A percentile compares a stretch with the other conserved stretches of the same genome.
These are phyloP conservation scores for Ascoidea tarda DNA, from an alignment of 805 yeast species.

Conservation along the genomic window DNA sequence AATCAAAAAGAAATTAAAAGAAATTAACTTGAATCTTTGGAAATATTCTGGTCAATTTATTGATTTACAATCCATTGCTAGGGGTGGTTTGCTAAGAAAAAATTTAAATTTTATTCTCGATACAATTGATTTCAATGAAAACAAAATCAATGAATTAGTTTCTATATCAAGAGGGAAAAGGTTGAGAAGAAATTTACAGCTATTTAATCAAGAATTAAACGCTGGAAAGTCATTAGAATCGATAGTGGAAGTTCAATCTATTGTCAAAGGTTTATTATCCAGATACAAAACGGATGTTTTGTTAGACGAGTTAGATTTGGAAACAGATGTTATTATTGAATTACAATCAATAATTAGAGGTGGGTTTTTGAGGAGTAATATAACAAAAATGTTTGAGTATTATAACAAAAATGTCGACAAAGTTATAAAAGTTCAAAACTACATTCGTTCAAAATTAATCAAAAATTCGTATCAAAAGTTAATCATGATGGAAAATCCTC, in stretches of 20 bases:
- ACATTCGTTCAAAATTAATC: constrained; percentile 51
- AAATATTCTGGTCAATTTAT: constrained; percentile 7
- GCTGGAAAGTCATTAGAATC: constrained; percentile 3
- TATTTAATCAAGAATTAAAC: neutral
- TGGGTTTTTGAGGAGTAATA: constrained; percentile 13
- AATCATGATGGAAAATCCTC: constrained; percentile 60
- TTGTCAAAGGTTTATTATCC: constrained; percentile 45
- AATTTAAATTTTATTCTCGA: constrained; percentile 1
- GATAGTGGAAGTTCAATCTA: constrained; percentile 34
- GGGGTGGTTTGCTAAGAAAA: constrained; percentile 24
- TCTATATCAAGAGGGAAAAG: constrained; percentile 23
- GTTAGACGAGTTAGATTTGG: constrained; percentile 36
- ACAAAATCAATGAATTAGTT: constrained; percentile 18
- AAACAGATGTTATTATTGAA: constrained; percentile 18
- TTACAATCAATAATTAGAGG: constrained; percentile 52
- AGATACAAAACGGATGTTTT: constrained; percentile 41
- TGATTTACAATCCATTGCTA: constrained; percentile 18
- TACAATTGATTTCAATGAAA: neutral
- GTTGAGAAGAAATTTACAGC: constrained; percentile 16
- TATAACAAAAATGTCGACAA: constrained; percentile 40
- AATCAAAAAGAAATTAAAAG: constrained; percentile 14
- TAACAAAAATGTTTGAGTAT: constrained; percentile 23
- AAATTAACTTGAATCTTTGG: constrained; percentile 7
- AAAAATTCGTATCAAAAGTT: constrained; percentile 63
- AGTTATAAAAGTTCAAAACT: constrained; percentile 61